phyloP scores from a whole-genome alignment of 1,139 yeast species.

The Pneumocystis canis region DNA sequence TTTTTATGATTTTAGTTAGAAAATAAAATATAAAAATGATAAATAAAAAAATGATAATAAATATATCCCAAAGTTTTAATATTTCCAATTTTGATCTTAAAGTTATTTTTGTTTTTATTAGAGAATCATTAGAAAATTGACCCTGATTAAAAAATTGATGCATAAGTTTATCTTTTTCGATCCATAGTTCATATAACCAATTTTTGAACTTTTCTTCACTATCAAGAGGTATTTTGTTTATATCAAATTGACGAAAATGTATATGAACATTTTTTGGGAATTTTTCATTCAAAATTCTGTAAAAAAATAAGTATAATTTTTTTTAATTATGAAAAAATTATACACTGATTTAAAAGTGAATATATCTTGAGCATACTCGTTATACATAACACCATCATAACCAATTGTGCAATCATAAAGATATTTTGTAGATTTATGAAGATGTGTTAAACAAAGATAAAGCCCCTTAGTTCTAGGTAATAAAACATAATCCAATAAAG shows the following conservation, averaged over 20 bases:
- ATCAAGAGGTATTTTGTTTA: conserved; percentile 52
- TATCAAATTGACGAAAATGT: conserved; percentile 43
- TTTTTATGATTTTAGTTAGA: not conserved
- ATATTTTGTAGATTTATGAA: conserved; percentile 45
- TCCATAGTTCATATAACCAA: conserved; percentile 72
- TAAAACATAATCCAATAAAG: conserved; percentile 45
- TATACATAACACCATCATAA: conserved; percentile 49
- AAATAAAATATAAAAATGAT: conserved; percentile 10
- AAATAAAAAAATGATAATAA: conserved; percentile 7
- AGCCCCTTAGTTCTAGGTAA: conserved; percentile 76
- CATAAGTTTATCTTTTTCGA: conserved; percentile 58
- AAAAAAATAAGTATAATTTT: not conserved
- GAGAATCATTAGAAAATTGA: conserved; percentile 28
- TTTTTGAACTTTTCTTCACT: conserved; percentile 44
- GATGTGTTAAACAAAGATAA: conserved; percentile 45
- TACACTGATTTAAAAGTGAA: conserved; percentile 54
- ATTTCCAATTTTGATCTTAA: conserved; percentile 7
- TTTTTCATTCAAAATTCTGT: conserved; percentile 35
- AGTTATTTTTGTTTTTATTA: conserved; percentile 12
- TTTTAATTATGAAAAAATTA: conserved; percentile 8
- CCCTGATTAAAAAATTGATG: conserved; percentile 46
- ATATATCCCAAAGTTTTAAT: conserved; percentile 12
- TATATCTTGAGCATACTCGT: conserved; percentile 62
- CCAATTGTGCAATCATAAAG: conserved; percentile 77
- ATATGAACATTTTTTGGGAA: conserved; percentile 57